Evolutionary conservation across 148 eudicot species (phyloP), one percentile per base, ranked within the genome.

Genomic region (Fagopyrum esculentum): DNA sequence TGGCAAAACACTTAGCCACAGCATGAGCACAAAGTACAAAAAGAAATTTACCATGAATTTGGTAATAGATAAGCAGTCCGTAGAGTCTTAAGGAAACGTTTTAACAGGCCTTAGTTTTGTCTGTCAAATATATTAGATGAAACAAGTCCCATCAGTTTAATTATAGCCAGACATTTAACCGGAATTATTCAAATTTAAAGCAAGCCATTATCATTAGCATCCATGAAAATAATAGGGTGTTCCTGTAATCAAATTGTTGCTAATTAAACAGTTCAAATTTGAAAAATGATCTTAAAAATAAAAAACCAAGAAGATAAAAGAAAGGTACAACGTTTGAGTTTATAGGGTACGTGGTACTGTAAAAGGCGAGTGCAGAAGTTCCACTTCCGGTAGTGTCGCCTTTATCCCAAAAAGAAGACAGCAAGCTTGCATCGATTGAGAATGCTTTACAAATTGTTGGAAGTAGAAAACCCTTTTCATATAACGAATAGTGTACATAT

Each of bases 141-240:
- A 35, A 35, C 40, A 35, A 59, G 64, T 59, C 64, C 64, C 64
- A 59, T 63, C 69, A 63, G n/a, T 63, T 63, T 63, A 61, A 29
- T 30, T 6, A 30, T 9, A 9, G 13, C 44, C 2, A 13, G n/a
- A 12, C 69, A 63, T 44, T 30, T 29, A 11, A 12, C 10, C 13
- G 5, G 35, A 30, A 30, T 29, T 8, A 9, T 35, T 63, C 17
- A 63, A 63, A 63, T 35, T 63, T 63, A 30, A 30, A 35, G 6
- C 26, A 29, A 29, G 44, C 16, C 44, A 63, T 35, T 35, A 35
- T 5, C 26, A 9, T 6, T 63, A 35, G 9, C 15, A 45, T 63
- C 69, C 11, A 63, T 29, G 15, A 63, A 63, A 30, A 6, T 35
- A 6, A 29, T 35, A 1, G 66, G 45, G 16, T 29, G 69, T 63